Evolutionary conservation across 495 filamentous ascomycete genomes (phyloP).

Genomic region (Copromyces sp.): DNA sequence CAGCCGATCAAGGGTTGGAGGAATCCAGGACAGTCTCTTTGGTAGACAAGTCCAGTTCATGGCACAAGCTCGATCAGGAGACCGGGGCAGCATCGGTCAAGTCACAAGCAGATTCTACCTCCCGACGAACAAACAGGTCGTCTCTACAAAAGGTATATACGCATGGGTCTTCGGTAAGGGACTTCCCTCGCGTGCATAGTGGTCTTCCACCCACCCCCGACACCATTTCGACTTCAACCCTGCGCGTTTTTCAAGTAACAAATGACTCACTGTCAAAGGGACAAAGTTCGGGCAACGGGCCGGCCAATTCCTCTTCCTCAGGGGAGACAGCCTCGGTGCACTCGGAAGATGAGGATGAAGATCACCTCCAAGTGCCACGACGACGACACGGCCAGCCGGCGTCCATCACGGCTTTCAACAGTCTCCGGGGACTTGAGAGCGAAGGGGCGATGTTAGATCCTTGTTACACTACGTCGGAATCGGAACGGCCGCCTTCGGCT

Average conservation of each 20-base stretch:
- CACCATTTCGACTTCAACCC: slow-evolving; percentile 41
- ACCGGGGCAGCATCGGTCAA: neutral
- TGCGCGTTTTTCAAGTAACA: slow-evolving; percentile 30
- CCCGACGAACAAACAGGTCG: neutral
- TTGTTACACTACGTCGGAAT: slow-evolving; percentile 7
- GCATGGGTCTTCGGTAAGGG: slow-evolving; percentile 19
- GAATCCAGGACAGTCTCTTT: neutral
- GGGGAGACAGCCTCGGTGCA: slow-evolving; percentile 16
- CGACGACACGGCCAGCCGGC: slow-evolving; percentile 8
- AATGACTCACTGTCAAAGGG: slow-evolving; percentile 25
- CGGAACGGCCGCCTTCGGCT: slow-evolving; percentile 23
- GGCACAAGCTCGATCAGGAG: neutral
- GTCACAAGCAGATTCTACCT: neutral
- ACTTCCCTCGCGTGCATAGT: slow-evolving; percentile 18
- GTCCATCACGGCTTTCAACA: slow-evolving; percentile 19
- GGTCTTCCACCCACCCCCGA: slow-evolving; percentile 44
- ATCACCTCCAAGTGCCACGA: neutral
- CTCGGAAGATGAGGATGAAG: neutral
- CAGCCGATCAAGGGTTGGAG: neutral
- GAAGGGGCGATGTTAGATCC: slow-evolving; percentile 2
- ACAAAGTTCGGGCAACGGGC: slow-evolving; percentile 11
- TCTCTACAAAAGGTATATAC: slow-evolving; percentile 29
- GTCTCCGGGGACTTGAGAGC: slow-evolving; percentile 9
- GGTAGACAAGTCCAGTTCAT: neutral
- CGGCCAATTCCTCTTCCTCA: slow-evolving; percentile 10